Evolutionary conservation across 441 rosid species (phyloP), one percentile per base, ranked within the genome.

Genomic region (Omphalea diandra): DNA sequence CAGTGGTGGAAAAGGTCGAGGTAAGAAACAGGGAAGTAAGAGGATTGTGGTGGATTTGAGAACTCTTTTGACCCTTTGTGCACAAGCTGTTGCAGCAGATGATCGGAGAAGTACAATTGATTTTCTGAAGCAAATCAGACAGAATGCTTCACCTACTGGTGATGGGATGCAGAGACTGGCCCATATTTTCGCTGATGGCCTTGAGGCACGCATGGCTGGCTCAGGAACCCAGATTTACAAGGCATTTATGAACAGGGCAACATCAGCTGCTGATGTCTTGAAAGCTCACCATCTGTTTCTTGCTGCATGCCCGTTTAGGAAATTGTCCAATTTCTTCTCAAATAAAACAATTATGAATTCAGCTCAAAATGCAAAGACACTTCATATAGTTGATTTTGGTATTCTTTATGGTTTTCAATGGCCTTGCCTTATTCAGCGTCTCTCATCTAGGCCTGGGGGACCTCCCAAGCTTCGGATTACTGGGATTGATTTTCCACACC

Each of bases 81-180:
- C 89, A 50, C 86, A 86, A 76, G 87, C 89, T 63, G 81, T 86
- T 56, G 73, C 89, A 3, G 65, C 83, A 24, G 79, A 84, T 80
- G 95, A 94, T 62, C 81, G 80, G 29, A 77, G 72, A 77, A 86
- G 79, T 59, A 87, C 92, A 62, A 80, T 73, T n/a, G 90, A 87
- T 14, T 69, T 83, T 47, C 73, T 94, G 55, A 84, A 75, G 80
- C 82, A 85, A 74, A 83, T 94, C 57, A 87, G 87, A 81, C 87
- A 81, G 73, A 80, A 91, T 70, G 83, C 97, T 79, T 88, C 91
- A 5, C 79, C 87, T 55, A 52, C 70, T 4, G 98, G 97, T 2
- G 92, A 91, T 74, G 97, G 95, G 2, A 80, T 87, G 81, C 96
- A 90, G 86, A 87, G 98, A 55, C 44, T 91, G 75, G 92, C 97